Base-by-base conservation (phyloP, 2,329 filamentous ascomycete species). In the Sclerotinia spermophila region DNA sequence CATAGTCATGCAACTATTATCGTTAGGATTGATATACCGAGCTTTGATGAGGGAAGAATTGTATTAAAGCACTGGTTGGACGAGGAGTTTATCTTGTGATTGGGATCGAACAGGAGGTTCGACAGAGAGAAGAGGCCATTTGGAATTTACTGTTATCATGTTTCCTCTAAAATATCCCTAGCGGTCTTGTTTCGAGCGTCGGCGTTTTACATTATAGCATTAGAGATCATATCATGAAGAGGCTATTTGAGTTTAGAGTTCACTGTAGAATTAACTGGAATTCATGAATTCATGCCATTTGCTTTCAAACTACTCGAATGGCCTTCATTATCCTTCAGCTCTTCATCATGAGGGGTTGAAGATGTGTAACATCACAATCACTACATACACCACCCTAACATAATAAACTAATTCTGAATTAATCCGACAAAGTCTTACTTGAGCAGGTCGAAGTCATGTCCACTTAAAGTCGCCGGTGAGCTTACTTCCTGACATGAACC, bases 1-100 rank as follows among this genome's bases (percentile, higher is more conserved):
- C 93, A 97, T 79, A 92, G 88, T 72, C 95, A 98, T 80, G 95
- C 94, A 0, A 94, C 94, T 4, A 97, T 98, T 62, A 92, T 98
- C 73, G 89, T 96, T 48, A 87, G 95, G 51, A 87, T 84, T 71
- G 87, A 91, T 53, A 89, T 88, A 78, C 82, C 85, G 67, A 82
- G 81, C 0, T 96, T 94, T 76, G 84, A 86, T 2, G 94, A 98
- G 81, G 95, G 95, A 0, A 87, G 86, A 77, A 79, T 92, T 19
- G 92, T 97, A 45, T 83, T 96, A 70, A 86, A 84, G 76, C 95
- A 98, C 82, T 98, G 92, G 91, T 82, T 94, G 3, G 85, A 90
- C 67, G 85, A 90, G 61, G 90, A 90, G 77, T 97, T 98, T 68
- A 74, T 79, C 65, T 44, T 78, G 15, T 78, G 67, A 65, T 53